Evolutionary conservation across 108 stramenopile species (phyloP).

Genomic region (Nitzschia sp.): DNA sequence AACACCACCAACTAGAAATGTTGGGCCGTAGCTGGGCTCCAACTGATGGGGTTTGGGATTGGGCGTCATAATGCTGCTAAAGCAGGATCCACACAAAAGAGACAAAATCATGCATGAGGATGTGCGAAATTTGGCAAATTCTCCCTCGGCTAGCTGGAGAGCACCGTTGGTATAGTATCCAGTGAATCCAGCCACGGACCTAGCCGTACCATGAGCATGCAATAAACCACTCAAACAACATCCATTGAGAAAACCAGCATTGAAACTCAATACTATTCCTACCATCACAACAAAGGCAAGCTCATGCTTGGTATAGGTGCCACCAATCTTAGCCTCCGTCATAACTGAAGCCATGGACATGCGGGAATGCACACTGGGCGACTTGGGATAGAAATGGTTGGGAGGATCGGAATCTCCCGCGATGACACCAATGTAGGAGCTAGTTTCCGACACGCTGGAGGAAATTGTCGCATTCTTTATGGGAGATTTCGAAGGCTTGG

Average conservation of each 20-base stretch:
- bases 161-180: constrained; percentile 30
- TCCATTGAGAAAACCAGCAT: constrained; percentile 47
- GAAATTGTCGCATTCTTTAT: too few species aligned
- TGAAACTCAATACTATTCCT: constrained; percentile 2
- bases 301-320: too few species aligned
- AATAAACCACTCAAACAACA: constrained; percentile 40
- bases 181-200: constrained; percentile 33
- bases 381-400: too few species aligned
- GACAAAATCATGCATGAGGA: constrained; percentile 21
- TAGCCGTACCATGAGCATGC: background rate
- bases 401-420: too few species aligned
- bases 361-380: too few species aligned
- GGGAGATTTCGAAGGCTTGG: too few species aligned
- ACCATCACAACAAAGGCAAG: too few species aligned
- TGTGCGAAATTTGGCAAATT: constrained; percentile 6
- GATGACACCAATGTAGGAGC: too few species aligned
- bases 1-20: constrained; percentile 25
- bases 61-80: constrained; percentile 30
- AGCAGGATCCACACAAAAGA: constrained; percentile 18
- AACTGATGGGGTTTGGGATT: constrained; percentile 19
- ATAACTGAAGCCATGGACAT: too few species aligned
- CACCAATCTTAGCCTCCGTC: too few species aligned
- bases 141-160: constrained; percentile 26
- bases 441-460: too few species aligned
- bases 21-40: constrained; percentile 34